Percentiles rank a stretch among this genome's conserved stretches.
Conservation (phyloP, 23 red algal species). For the Gracilaria caudata region DNA sequence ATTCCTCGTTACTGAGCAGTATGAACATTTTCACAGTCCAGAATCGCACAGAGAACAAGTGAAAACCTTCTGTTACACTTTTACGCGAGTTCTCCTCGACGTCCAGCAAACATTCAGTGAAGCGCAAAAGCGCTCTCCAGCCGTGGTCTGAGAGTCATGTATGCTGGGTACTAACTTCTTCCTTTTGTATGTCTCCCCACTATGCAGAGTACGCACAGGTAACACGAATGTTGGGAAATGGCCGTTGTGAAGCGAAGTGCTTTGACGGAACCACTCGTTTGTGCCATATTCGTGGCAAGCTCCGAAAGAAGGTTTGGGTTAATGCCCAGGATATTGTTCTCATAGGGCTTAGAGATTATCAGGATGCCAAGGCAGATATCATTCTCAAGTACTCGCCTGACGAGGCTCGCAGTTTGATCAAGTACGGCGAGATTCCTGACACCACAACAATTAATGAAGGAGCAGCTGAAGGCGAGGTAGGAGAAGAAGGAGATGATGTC, state of each 20-base stretch:
- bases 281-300: constrained; percentile 98
- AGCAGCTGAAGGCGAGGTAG: constrained; percentile 59
- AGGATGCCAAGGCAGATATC: constrained; percentile 97
- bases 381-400: constrained; percentile 99
- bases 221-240: constrained; percentile 96
- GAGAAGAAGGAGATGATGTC: constrained; percentile 89
- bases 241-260: constrained; percentile 93
- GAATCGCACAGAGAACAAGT: background rate
- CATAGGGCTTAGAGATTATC: constrained; percentile 95
- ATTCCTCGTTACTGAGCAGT: constrained; percentile 84
- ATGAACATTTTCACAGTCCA: background rate
- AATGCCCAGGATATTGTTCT: constrained; percentile 97
- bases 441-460: constrained; percentile 89
- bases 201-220: constrained; percentile 96
- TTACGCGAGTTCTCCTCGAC: background rate
- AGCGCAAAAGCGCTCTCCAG: background rate
- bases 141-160: background rate
- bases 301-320: constrained; percentile 99
- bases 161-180: background rate
- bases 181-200: constrained; percentile 2
- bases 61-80: background rate
- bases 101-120: background rate
- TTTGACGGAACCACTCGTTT: constrained; percentile 92
- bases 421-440: constrained; percentile 97
- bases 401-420: constrained; percentile 89